These are phyloP conservation scores for Xylariaceae sp. DNA, from an alignment of 2,329 filamentous ascomycete species.

Conservation along the genomic window DNA sequence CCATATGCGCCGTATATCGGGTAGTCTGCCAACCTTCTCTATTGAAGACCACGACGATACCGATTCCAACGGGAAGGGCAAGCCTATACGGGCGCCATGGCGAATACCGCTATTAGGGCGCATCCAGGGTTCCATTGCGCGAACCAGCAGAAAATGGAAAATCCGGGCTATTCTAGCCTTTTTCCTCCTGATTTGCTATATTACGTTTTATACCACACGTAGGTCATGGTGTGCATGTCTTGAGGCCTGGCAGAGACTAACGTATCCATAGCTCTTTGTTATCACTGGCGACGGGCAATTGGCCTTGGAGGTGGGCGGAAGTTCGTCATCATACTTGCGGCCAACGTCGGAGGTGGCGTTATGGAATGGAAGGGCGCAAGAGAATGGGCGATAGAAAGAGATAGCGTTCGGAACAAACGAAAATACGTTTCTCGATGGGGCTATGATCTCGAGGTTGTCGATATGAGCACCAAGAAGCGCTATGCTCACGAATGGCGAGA, in stretches of 20 bases:
- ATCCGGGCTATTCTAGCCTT: slow-evolving; percentile 55
- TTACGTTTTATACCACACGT: slow-evolving; percentile 69
- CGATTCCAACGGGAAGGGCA: slow-evolving; percentile 72
- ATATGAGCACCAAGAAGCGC: slow-evolving; percentile 98
- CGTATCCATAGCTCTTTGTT: slow-evolving; percentile 41
- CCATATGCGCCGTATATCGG: slow-evolving; percentile 75
- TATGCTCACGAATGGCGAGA: slow-evolving; percentile 99
- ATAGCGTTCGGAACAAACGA: slow-evolving; percentile 92
- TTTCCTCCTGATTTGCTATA: slow-evolving; percentile 54
- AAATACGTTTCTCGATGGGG: slow-evolving; percentile 84
- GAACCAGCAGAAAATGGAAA: slow-evolving; percentile 60
- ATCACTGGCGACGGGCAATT: slow-evolving; percentile 64
- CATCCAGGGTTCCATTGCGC: slow-evolving; percentile 41
- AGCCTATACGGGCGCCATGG: slow-evolving; percentile 56
- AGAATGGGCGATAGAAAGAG: slow-evolving; percentile 96
- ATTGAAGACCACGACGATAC: slow-evolving; percentile 35
- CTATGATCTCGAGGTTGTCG: slow-evolving; percentile 91
- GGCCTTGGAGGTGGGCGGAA: slow-evolving; percentile 80
- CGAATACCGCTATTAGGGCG: slow-evolving; percentile 44
- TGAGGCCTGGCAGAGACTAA: slow-evolving; percentile 23
- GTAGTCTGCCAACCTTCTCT: slow-evolving; percentile 69
- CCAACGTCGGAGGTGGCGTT: slow-evolving; percentile 91
- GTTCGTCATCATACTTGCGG: slow-evolving; percentile 86
- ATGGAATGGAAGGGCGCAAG: slow-evolving; percentile 98
- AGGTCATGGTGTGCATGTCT: slow-evolving; percentile 37